Percentiles rank a stretch among this genome's conserved stretches.
phyloP scores from a whole-genome alignment of 2,329 filamentous ascomycete genomes.

The Talaromyces sp. region DNA sequence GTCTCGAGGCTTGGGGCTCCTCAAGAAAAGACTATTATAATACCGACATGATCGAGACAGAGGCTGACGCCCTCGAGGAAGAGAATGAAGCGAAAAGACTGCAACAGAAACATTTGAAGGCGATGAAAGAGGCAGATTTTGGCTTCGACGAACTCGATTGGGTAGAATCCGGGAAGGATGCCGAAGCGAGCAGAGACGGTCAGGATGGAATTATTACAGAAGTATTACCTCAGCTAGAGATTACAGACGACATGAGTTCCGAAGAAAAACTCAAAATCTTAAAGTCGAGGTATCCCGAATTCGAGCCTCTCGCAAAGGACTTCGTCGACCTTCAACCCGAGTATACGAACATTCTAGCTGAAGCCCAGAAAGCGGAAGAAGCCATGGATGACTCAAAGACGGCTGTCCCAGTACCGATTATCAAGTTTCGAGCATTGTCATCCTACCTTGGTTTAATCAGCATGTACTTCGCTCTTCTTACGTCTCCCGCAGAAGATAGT shows the following conservation, averaged over 20 bases:
- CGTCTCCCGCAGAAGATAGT: constrained; percentile 66
- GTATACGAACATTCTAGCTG: constrained; percentile 56
- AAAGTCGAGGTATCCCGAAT: constrained; percentile 82
- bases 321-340: constrained; percentile 65
- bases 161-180: constrained; percentile 55
- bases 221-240: constrained; percentile 75
- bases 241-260: constrained; percentile 72
- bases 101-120: constrained; percentile 84
- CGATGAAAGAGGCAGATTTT: constrained; percentile 89
- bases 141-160: constrained; percentile 88
- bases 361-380: constrained; percentile 56
- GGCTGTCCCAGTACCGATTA: constrained; percentile 52
- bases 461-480: constrained; percentile 93
- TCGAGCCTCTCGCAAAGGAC: constrained; percentile 79
- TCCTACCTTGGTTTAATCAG: constrained; percentile 82
- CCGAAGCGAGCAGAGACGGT: constrained; percentile 46
- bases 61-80: constrained; percentile 78
- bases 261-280: constrained; percentile 74
- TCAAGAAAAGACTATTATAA: constrained; percentile 91
- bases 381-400: constrained; percentile 39
- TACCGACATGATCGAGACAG: constrained; percentile 70
- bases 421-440: constrained; percentile 75
- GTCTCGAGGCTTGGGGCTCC: constrained; percentile 75
- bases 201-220: constrained; percentile 68
- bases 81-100: constrained; percentile 83